Evolutionary conservation across 1,139 yeast species (phyloP), one percentile per base, ranked within the genome.

Genomic region (Candida sanyaensis): DNA sequence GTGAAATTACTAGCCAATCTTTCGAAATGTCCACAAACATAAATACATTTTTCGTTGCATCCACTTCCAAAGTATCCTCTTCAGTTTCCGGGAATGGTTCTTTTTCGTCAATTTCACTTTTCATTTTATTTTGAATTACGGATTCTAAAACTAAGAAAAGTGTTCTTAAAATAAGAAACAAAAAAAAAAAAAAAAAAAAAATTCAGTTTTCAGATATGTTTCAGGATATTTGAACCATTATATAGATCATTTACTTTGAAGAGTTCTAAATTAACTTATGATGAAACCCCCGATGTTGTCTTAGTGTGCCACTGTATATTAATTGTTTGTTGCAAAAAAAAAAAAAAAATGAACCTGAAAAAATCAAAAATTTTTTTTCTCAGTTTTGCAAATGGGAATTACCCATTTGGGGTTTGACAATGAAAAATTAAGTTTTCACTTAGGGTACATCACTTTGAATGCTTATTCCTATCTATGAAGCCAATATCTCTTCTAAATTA

Each of bases 1-100:
- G 33, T 2, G 58, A 28, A 2, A 69, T 48, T 11, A 58, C 49
- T 0, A 61, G 56, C 24, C 58, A 40, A 51, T 75, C 79, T 17
- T 46, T 50, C 11, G 43, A 46, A 34, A 43, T 32, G 10, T 49
- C 29, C 5, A 65, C 50, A 53, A 66, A 73, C 55, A 62, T 58
- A 42, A 69, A 66, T n/a, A 73, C 54, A 44, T 54, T 53, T 11
- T 52, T 57, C n/a, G 50, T 51, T 23, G 49, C 40, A 27, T 45
- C 48, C 9, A 48, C 47, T 36, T 47, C 48, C 29, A 29, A 38
- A 5, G 28, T 23, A 10, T 36, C 39, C 24, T 13, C 39, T 24
- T 36, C 39, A 6, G 39, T n/a, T n/a, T 36, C 29, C n/a, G 39
- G 29, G n/a, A 36, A 36, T n/a, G 39, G 29, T 5, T 36, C 39